Conservation (phyloP, 805 yeast genomes). For the Yarrowia hollandica region DNA sequence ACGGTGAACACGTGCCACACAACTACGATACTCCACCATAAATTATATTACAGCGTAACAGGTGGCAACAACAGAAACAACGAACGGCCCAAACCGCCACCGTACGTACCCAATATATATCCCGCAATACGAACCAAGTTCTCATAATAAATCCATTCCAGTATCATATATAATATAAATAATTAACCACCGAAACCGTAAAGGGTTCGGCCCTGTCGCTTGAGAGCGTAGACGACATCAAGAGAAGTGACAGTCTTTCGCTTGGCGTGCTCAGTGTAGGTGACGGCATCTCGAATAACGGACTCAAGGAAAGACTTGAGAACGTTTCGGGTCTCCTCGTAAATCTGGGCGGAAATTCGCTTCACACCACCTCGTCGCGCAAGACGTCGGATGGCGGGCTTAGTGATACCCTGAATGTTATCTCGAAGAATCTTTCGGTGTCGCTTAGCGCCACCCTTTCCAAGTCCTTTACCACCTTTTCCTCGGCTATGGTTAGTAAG, state of each 20-base stretch:
- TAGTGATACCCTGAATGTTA: slow-evolving; percentile 99
- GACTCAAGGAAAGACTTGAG: slow-evolving; percentile 93
- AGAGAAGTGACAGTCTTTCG: slow-evolving; percentile 99
- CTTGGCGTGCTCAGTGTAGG: slow-evolving; percentile 99
- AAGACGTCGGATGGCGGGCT: slow-evolving; percentile 99
- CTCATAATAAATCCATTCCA: slow-evolving; percentile 22
- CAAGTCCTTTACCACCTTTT: slow-evolving; percentile 99
- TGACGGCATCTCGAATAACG: slow-evolving; percentile 98
- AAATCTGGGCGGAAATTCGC: slow-evolving; percentile 98
- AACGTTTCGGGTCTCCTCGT: slow-evolving; percentile 98
- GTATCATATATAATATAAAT: slow-evolving; percentile 12
- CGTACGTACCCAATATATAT: no score
- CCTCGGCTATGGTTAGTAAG: slow-evolving; percentile 64
- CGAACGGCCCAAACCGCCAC: no score
- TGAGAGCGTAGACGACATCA: slow-evolving; percentile 98
- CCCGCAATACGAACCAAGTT: no score
- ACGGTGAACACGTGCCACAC: no score
- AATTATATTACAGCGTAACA: no score
- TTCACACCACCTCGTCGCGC: slow-evolving; percentile 99
- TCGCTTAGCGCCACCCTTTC: slow-evolving; percentile 99
- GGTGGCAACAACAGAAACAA: no score
- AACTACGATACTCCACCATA: no score
- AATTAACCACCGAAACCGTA: slow-evolving; percentile 99
- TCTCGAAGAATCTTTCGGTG: slow-evolving; percentile 99
- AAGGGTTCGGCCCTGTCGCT: slow-evolving; percentile 99